These are phyloP conservation scores for Cladophialophora exuberans DNA, from an alignment of 2,329 filamentous ascomycete species.

Conservation along the genomic window DNA sequence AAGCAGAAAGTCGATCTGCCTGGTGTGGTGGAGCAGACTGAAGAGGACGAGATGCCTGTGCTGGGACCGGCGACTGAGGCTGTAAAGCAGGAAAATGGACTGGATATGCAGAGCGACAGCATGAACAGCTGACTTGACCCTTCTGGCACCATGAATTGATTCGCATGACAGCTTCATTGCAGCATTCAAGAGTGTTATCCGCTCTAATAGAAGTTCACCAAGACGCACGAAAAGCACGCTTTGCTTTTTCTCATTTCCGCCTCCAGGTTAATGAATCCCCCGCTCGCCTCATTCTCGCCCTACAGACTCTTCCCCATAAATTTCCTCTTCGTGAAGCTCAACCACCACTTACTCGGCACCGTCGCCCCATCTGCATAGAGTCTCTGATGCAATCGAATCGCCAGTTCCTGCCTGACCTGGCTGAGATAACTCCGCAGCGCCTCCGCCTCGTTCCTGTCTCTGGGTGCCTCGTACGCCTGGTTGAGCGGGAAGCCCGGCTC, in stretches of 20 bases:
- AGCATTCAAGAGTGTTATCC: no score
- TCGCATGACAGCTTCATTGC: neutral
- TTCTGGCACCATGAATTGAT: neutral
- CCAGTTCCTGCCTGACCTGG: slow-evolving; percentile 92
- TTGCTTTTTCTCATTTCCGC: neutral
- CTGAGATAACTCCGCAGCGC: slow-evolving; percentile 74
- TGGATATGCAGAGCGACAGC: slow-evolving; percentile 11
- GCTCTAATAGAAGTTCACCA: no score
- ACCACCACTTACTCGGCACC: slow-evolving; percentile 84
- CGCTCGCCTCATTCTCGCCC: slow-evolving; percentile 1
- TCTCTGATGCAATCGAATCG: slow-evolving; percentile 76
- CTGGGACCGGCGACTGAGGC: neutral
- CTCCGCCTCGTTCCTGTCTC: slow-evolving; percentile 87
- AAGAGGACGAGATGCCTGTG: neutral
- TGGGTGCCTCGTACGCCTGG: slow-evolving; percentile 91
- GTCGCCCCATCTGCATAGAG: slow-evolving; percentile 75
- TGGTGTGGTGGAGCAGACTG: neutral
- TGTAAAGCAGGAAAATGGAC: slow-evolving; percentile 2
- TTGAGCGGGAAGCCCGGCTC: slow-evolving; percentile 93
- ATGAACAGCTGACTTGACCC: slow-evolving; percentile 1
- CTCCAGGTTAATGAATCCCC: neutral
- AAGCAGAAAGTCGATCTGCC: slow-evolving; percentile 17
- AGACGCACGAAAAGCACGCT: no score
- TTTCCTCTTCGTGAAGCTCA: slow-evolving; percentile 98
- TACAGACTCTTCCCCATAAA: slow-evolving; percentile 96